Evolutionary conservation across 2,329 filamentous ascomycete species (phyloP).

Genomic region (Aspergillus awamori): DNA sequence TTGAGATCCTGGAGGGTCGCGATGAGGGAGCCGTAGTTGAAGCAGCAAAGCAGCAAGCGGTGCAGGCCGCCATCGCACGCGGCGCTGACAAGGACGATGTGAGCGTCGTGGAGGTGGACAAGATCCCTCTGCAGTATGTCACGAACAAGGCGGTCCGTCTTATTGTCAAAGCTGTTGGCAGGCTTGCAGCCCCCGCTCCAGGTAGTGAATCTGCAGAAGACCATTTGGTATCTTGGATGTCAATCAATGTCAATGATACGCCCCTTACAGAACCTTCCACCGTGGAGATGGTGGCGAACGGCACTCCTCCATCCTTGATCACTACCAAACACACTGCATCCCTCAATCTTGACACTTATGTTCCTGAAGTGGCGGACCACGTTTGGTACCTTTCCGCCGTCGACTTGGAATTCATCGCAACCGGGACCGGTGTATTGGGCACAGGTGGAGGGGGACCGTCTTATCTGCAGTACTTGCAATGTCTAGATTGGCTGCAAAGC

Average conservation of each 20-base stretch:
- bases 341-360: slow-evolving; percentile 36
- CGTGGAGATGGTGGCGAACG: background rate
- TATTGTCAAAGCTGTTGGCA: slow-evolving; percentile 39
- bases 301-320: slow-evolving; percentile 1
- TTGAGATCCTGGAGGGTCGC: slow-evolving; percentile 49
- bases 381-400: slow-evolving; percentile 43
- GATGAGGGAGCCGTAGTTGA: slow-evolving; percentile 26
- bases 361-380: slow-evolving; percentile 33
- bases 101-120: slow-evolving; percentile 49
- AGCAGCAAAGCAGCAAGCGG: slow-evolving; percentile 24
- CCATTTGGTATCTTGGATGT: background rate
- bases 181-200: background rate
- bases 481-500: slow-evolving; percentile 39
- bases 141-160: slow-evolving; percentile 46
- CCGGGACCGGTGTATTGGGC: slow-evolving; percentile 42
- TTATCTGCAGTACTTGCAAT: slow-evolving; percentile 52
- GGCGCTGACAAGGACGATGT: slow-evolving; percentile 38
- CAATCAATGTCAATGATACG: background rate
- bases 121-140: slow-evolving; percentile 43
- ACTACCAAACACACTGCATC: slow-evolving; percentile 24
- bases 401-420: slow-evolving; percentile 43
- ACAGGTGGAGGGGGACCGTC: slow-evolving; percentile 47
- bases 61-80: slow-evolving; percentile 25
- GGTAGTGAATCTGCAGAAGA: slow-evolving; percentile 13
- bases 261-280: background rate